phyloP scores from a whole-genome alignment of 2,329 filamentous ascomycete species.

The Phaeosphaeria sp. region DNA sequence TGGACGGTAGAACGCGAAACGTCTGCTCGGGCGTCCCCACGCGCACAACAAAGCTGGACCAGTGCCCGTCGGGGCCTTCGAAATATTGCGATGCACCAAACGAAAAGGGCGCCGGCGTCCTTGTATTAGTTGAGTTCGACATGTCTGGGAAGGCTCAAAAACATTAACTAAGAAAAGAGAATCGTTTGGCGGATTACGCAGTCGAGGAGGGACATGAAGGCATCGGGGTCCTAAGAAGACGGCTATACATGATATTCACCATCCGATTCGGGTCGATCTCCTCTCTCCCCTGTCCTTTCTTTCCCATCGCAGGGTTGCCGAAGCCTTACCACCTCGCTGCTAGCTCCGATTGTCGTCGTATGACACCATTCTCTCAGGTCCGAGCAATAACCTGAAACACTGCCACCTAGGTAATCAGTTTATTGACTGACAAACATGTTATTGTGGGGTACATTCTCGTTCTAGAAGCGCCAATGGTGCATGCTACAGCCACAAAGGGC shows the following conservation, averaged over 20 bases:
- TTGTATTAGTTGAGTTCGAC: neutral
- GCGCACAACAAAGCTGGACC: slow-evolving; percentile 36
- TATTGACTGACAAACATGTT: neutral
- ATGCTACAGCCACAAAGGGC: neutral
- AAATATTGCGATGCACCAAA: slow-evolving; percentile 10
- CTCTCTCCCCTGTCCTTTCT: neutral
- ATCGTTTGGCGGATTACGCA: neutral
- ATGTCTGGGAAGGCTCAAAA: neutral
- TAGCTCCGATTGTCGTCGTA: neutral
- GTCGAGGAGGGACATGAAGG: neutral
- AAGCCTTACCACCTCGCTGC: neutral
- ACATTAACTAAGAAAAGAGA: neutral
- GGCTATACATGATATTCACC: neutral
- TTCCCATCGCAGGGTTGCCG: neutral
- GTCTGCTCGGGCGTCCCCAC: slow-evolving; percentile 36
- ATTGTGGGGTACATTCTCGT: neutral
- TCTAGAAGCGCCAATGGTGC: neutral
- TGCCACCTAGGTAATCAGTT: neutral
- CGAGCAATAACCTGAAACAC: slow-evolving; percentile 4
- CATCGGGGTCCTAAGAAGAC: neutral
- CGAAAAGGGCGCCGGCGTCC: slow-evolving; percentile 4
- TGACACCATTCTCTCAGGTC: neutral
- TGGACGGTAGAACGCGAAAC: slow-evolving; percentile 37
- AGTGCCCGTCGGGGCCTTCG: slow-evolving; percentile 18
- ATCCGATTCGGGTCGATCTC: neutral